Conservation (phyloP, 1,284 basidiomycete species). For the Trametes hirsuta region DNA sequence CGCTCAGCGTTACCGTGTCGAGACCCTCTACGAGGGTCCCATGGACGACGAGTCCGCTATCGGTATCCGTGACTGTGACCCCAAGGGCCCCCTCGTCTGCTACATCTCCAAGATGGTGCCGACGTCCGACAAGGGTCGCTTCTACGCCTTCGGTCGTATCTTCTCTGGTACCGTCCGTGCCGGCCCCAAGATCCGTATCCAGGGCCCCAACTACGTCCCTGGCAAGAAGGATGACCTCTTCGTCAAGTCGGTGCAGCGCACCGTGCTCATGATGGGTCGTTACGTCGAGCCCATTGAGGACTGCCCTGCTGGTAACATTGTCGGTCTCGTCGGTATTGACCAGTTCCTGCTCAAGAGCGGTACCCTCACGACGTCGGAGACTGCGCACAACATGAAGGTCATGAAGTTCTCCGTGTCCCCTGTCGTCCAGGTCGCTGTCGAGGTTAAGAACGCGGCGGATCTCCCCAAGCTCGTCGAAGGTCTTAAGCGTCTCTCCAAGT, state of each 20-base stretch:
- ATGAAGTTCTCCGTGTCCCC: conserved; percentile 99
- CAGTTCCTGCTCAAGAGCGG: conserved; percentile 99
- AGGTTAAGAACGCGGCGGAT: conserved; percentile 99
- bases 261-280: conserved; percentile 99
- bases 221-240: conserved; percentile 99
- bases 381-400: conserved; percentile 99
- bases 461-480: conserved; percentile 99
- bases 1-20: conserved; percentile 98
- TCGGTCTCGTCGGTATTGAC: conserved; percentile 99
- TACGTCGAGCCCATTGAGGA: conserved; percentile 99
- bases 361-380: conserved; percentile 97
- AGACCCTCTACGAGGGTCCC: conserved; percentile 99
- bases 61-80: conserved; percentile 98
- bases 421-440: conserved; percentile 99
- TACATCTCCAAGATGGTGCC: conserved; percentile 99
- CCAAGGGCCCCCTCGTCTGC: conserved; percentile 95
- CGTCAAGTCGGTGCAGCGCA: conserved; percentile 98
- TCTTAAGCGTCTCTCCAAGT: conserved; percentile 99
- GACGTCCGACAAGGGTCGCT: conserved; percentile 99
- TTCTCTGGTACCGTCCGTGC: conserved; percentile 98
- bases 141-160: conserved; percentile 99
- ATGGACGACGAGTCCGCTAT: conserved; percentile 99
- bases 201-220: conserved; percentile 98
- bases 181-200: conserved; percentile 99
- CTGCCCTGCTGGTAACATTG: conserved; percentile 98